Evolutionary conservation across 129 eudicot genomes (phyloP).

Genomic region (Pseudognaphalium luteoalbum): DNA sequence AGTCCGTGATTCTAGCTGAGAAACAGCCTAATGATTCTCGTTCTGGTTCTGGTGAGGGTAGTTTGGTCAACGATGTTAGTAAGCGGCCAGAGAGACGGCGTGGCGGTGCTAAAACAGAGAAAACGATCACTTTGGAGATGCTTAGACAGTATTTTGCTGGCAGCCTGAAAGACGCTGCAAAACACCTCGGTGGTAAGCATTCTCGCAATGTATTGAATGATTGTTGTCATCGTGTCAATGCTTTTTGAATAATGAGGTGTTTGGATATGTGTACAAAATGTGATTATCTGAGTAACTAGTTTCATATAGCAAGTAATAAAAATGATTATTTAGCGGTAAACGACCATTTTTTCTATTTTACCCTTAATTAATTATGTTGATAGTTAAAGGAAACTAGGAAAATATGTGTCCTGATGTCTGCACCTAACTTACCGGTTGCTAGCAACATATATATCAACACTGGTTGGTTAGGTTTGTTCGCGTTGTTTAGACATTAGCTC

Average conservation of each 20-base stretch:
- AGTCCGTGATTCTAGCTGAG: conserved; percentile 16
- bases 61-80: conserved; percentile 29
- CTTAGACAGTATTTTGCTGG: conserved; percentile 95
- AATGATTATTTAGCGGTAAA: no score
- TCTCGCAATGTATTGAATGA: not conserved
- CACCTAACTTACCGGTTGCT: no score
- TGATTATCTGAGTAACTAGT: no score
- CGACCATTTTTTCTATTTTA: no score
- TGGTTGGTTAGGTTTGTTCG: no score
- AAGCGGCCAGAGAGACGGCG: conserved; percentile 61
- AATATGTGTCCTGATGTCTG: no score
- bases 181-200: conserved; percentile 81
- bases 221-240: not conserved
- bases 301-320: no score
- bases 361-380: no score
- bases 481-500: no score
- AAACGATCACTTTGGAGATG: conserved; percentile 68
- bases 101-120: conserved; percentile 58
- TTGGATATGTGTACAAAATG: not conserved
- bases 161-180: conserved; percentile 95
- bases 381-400: no score
- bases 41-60: conserved; percentile 50
- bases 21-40: conserved; percentile 34
- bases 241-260: not conserved
- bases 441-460: no score